phyloP scores from a whole-genome alignment of 306 rosid species.

The Acacia crassicarpa region DNA sequence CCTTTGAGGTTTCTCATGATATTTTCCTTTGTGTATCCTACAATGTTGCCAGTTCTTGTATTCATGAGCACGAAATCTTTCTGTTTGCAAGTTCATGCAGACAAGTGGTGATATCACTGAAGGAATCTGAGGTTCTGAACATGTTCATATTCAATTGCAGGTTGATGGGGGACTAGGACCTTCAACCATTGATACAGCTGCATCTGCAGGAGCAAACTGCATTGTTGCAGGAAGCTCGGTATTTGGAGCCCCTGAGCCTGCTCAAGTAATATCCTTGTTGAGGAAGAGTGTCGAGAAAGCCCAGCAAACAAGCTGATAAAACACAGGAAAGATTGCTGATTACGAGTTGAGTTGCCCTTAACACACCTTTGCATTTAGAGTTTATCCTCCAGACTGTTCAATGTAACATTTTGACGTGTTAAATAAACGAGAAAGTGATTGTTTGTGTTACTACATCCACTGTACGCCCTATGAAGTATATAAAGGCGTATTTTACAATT shows the following conservation, averaged over 20 bases:
- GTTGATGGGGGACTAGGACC: constrained; percentile 98
- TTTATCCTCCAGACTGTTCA: background rate
- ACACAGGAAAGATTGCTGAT: constrained; percentile 18
- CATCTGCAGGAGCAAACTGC: constrained; percentile 90
- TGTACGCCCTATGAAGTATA: constrained; percentile 17
- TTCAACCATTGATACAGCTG: constrained; percentile 79
- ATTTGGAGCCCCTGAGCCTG: constrained; percentile 89
- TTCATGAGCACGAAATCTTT: constrained; percentile 12
- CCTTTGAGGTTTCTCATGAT: background rate
- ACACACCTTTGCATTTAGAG: background rate
- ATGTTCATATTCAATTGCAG: constrained; percentile 46
- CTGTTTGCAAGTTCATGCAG: constrained; percentile 2
- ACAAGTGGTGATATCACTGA: background rate
- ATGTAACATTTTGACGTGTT: background rate
- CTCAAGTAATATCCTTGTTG: constrained; percentile 70
- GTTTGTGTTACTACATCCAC: background rate
- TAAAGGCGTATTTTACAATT: constrained; percentile 3
- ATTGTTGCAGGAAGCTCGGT: constrained; percentile 98
- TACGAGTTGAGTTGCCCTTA: background rate
- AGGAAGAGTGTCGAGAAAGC: constrained; percentile 63
- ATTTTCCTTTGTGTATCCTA: background rate
- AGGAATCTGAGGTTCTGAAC: constrained; percentile 21
- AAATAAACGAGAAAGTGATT: constrained; percentile 26
- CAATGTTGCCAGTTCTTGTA: background rate
- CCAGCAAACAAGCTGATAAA: constrained; percentile 48